Percentiles rank a stretch among this genome's conserved stretches.
These are phyloP conservation scores for Blastocrithidia nonstop DNA, from an alignment of 208 protist genomes.

Conservation along the genomic window DNA sequence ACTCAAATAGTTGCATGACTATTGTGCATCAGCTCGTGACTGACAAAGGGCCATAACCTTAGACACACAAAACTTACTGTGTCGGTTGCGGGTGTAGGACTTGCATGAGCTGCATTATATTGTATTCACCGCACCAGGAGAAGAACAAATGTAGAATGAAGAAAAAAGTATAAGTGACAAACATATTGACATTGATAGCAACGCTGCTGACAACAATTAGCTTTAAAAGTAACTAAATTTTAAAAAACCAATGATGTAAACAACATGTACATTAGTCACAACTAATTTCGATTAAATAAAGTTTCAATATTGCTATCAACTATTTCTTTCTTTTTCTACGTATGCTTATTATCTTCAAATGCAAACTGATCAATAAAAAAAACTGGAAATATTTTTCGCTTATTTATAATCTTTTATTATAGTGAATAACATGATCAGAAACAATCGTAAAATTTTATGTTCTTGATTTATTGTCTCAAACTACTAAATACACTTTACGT, in stretches of 20 bases:
- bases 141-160: slow-evolving; percentile 10
- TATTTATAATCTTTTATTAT: too few species aligned
- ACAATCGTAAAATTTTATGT: too few species aligned
- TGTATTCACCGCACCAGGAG: slow-evolving; percentile 35
- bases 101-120: slow-evolving; percentile 45
- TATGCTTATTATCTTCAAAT: too few species aligned
- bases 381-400: too few species aligned
- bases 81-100: slow-evolving; percentile 31
- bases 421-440: too few species aligned
- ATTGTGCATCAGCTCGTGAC: slow-evolving; percentile 69
- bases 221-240: not conserved
- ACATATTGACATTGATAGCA: not conserved
- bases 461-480: too few species aligned
- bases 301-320: too few species aligned
- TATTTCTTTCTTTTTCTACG: too few species aligned
- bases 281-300: too few species aligned
- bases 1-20: slow-evolving; percentile 48
- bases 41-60: slow-evolving; percentile 53
- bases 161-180: not conserved
- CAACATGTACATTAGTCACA: too few species aligned
- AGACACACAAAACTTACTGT: slow-evolving; percentile 20
- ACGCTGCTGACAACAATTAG: not conserved
- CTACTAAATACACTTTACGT: too few species aligned
- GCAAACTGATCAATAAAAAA: too few species aligned
- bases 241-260: slow-evolving; percentile 4